Conservation (phyloP, 2,329 filamentous ascomycete genomes). For the Botrytis medusae region DNA sequence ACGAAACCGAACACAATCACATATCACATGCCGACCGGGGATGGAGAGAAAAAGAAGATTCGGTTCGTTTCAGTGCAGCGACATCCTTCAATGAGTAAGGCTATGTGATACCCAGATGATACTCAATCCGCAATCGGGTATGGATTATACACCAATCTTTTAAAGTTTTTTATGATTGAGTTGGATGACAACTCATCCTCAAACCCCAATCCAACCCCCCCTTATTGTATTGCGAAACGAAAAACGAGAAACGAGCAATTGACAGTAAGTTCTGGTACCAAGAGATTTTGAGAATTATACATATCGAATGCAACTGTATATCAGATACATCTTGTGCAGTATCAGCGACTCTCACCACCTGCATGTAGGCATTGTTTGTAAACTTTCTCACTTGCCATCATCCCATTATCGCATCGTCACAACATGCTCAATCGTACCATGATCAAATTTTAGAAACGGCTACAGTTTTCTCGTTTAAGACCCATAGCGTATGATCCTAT, state of each 20-base stretch:
- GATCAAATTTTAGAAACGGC: conserved; percentile 1
- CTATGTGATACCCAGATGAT: neutral
- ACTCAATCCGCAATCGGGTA: neutral
- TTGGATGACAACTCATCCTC: conserved; percentile 21
- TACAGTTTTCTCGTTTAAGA: neutral
- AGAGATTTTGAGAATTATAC: conserved; percentile 12
- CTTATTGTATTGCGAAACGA: conserved; percentile 10
- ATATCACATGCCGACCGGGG: conserved; percentile 11
- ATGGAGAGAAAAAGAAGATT: neutral
- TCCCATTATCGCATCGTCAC: conserved; percentile 6
- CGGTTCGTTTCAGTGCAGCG: neutral
- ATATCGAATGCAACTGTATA: neutral
- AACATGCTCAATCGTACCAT: conserved; percentile 3
- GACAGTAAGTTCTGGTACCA: conserved; percentile 3
- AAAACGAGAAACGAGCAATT: neutral
- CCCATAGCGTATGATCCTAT: neutral
- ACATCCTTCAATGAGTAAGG: conserved; percentile 8
- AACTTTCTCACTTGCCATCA: neutral
- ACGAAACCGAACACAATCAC: neutral
- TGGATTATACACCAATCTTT: neutral
- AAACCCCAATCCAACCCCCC: neutral
- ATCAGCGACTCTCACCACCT: neutral
- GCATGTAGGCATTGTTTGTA: conserved; percentile 11
- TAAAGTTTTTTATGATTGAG: neutral
- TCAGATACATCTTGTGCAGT: neutral